A percentile compares a stretch with the other conserved stretches of the same genome.
phyloP scores from a whole-genome alignment of 192 early-diverging fungal species.

The Backusella mclennaniae region DNA sequence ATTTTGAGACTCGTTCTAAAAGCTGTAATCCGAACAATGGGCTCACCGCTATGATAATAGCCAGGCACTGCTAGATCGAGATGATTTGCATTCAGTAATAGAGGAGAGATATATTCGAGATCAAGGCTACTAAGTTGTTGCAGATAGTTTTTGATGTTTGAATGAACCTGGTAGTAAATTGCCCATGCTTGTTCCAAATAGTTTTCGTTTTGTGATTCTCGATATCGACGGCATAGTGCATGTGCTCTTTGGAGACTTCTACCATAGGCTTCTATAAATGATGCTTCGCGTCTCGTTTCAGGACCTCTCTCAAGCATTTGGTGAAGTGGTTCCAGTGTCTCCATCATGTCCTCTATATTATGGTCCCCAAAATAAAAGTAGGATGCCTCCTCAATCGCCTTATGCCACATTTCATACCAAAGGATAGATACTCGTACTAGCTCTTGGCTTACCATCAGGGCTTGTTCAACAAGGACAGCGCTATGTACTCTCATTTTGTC shows the following conservation, averaged over 20 bases:
- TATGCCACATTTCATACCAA: constrained; percentile 98
- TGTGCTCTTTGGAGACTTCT: constrained; percentile 80
- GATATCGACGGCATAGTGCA: constrained; percentile 79
- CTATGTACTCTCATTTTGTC: constrained; percentile 86
- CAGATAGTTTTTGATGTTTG: constrained; percentile 76
- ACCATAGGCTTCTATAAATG: constrained; percentile 89
- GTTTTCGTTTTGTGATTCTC: constrained; percentile 68
- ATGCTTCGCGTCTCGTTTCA: constrained; percentile 84
- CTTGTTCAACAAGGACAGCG: constrained; percentile 87
- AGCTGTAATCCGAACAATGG: constrained; percentile 80
- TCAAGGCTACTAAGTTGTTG: constrained; percentile 79
- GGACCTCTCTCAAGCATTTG: constrained; percentile 83
- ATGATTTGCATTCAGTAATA: constrained; percentile 74
- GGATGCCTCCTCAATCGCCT: constrained; percentile 87
- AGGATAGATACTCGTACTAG: constrained; percentile 94
- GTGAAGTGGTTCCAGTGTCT: constrained; percentile 81
- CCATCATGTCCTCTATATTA: constrained; percentile 86
- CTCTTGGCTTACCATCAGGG: constrained; percentile 91
- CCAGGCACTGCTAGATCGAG: constrained; percentile 91
- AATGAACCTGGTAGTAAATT: constrained; percentile 80
- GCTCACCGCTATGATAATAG: constrained; percentile 82
- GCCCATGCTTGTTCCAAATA: constrained; percentile 94
- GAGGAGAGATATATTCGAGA: constrained; percentile 89
- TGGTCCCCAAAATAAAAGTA: constrained; percentile 73
- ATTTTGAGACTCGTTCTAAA: constrained; percentile 81